phyloP scores from a whole-genome alignment of 202 grass and related monocot species.

The Schoenoplectus tabernaemontani region DNA sequence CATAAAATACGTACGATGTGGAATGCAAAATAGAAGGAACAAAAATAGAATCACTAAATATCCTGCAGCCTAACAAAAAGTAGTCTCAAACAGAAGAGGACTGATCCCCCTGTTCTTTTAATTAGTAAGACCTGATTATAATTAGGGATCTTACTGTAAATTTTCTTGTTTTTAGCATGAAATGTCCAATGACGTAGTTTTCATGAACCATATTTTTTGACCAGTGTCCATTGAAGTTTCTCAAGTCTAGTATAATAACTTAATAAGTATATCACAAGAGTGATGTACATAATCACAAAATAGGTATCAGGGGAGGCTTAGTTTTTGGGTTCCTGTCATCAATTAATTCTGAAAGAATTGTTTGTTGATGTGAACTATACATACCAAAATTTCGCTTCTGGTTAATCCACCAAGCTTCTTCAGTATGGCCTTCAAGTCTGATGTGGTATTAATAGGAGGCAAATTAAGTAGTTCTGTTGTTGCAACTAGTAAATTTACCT shows the following conservation, averaged over 20 bases:
- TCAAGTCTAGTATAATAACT: neutral
- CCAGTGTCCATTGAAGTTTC: neutral
- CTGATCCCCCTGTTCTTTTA: neutral
- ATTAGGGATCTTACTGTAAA: neutral
- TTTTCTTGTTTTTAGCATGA: neutral
- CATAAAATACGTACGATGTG: too few species aligned
- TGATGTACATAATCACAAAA: neutral
- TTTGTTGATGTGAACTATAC: neutral
- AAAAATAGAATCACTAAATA: too few species aligned
- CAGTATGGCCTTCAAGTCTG: slow-evolving; percentile 14
- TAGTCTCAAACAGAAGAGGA: neutral
- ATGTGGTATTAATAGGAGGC: neutral
- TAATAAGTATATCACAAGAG: neutral
- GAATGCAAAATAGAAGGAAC: too few species aligned
- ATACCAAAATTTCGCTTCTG: slow-evolving; percentile 9
- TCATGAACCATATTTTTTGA: neutral
- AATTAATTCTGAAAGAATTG: neutral
- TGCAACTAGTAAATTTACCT: slow-evolving; percentile 10
- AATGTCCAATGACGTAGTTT: neutral
- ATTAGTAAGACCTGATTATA: neutral
- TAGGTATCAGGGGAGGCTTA: neutral
- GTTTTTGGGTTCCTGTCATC: neutral
- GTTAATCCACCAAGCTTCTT: neutral
- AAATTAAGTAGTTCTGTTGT: neutral
- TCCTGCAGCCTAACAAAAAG: neutral